Base-by-base conservation (phyloP, 2,329 filamentous ascomycete genomes). In the Fusarium tanahbumbuense region DNA sequence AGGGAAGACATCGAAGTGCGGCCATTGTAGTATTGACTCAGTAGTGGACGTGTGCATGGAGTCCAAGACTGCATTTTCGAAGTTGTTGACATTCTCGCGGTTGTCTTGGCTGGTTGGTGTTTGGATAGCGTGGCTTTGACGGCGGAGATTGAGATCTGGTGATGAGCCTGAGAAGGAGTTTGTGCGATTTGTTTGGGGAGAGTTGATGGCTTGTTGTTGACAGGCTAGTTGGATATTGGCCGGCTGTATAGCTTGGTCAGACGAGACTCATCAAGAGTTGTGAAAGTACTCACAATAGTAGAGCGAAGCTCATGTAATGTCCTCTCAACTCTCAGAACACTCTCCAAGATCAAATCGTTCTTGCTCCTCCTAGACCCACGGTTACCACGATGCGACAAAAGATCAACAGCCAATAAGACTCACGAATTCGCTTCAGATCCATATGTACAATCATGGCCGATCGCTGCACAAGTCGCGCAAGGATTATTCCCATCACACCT, bases 1-100 rank as follows among this genome's bases (percentile, higher is more conserved):
- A 4, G 81, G 80, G 45, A 83, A 84, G 3, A 78, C 75, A 28
- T 84, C 80, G 57, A 86, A 85, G 57, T 85, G 82, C 9, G 82
- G 83, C 84, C 84, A 86, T 58, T 83, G 81, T 1, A 86, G 78
- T n/a, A 86, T 79, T 0, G 82, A 84, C 68, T 86, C 84, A 0
- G 84, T 86, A 1, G 83, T 83, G 1, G 83, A 85, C 1, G 82
- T 85, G 70, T 86, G 84, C 77, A 85, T 82, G 1, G 82, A 83
- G 12, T 84, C 83, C 8, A 86, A 75, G 4, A 84, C 81, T 1
- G 84, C 84, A 59, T 86, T 86, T 63, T 83, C 82, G 34, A 82
- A 77, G 56, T 69, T 77, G 53, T 68, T 69, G 6, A 56, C 64
- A 47, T 70, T 72, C 42, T 72, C 72, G 4, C 64, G 70, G 4